Evolutionary conservation across 257 asterid species (phyloP).

Genomic region (Solanum lignicaule): DNA sequence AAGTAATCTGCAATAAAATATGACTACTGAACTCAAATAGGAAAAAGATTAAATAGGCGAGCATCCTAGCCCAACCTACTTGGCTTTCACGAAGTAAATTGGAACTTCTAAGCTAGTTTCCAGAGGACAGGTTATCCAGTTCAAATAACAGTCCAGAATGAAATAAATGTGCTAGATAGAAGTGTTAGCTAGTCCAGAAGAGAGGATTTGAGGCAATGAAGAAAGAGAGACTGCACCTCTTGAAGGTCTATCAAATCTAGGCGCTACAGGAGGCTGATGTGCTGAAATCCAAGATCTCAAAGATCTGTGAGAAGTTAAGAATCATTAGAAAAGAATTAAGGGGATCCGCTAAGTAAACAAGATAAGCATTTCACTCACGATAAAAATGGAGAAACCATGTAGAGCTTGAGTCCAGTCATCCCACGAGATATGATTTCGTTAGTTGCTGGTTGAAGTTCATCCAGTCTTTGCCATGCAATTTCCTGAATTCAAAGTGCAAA

Average conservation of each 20-base stretch:
- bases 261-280: conserved; percentile 51
- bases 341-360: not conserved
- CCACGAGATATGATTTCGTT: conserved; percentile 77
- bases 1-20: not conserved
- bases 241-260: conserved; percentile 47
- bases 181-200: not conserved
- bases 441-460: conserved; percentile 61
- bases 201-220: not conserved
- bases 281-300: conserved; percentile 61
- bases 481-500: conserved; percentile 34
- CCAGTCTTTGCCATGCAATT: conserved; percentile 91
- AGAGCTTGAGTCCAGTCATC: conserved; percentile 66
- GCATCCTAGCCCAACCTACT: not conserved
- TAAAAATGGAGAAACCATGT: conserved; percentile 87
- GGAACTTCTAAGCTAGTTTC: not conserved
- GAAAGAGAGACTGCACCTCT: conserved; percentile 38
- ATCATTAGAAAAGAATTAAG: not conserved
- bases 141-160: not conserved
- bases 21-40: not conserved
- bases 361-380: conserved; percentile 29
- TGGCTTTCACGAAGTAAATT: not conserved
- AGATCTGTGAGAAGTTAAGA: conserved; percentile 36
- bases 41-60: not conserved
- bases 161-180: not conserved
- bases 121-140: not conserved